These are phyloP conservation scores for Syzygium syzygioides DNA, from an alignment of 441 rosid genomes.

Conservation along the genomic window DNA sequence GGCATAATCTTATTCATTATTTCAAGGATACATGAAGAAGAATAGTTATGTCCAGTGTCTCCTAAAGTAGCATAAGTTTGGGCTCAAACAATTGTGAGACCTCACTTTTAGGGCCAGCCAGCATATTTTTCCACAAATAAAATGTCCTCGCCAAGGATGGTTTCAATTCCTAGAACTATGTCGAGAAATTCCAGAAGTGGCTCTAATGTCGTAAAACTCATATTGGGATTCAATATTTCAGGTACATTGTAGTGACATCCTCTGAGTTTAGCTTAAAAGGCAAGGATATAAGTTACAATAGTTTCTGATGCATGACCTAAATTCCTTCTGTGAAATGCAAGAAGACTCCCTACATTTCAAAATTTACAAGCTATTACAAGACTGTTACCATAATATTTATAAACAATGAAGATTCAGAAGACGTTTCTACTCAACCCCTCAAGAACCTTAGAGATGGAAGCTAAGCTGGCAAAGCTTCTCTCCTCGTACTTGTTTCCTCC, in stretches of 20 bases:
- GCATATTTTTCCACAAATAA: not conserved
- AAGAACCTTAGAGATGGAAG: not conserved
- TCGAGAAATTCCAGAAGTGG: not conserved
- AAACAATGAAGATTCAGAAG: not conserved
- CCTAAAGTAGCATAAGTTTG: accelerated
- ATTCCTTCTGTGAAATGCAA: not conserved
- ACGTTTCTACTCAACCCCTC: not conserved
- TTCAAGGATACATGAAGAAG: not conserved
- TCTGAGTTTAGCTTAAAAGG: not conserved
- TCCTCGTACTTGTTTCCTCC: not conserved
- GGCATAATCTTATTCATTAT: not conserved
- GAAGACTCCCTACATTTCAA: not conserved
- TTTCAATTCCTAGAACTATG: not conserved
- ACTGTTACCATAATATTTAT: not conserved
- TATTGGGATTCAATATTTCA: not conserved
- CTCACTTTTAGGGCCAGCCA: not conserved
- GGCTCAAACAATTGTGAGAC: not conserved
- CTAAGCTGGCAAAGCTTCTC: not conserved
- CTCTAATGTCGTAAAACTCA: not conserved
- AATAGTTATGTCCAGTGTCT: not conserved
- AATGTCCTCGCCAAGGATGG: not conserved
- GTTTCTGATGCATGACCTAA: not conserved
- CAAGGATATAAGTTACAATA: not conserved
- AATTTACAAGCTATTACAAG: not conserved
- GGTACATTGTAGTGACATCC: not conserved